phyloP scores from a whole-genome alignment of 2,329 filamentous ascomycete genomes.

The Talaromyces sp. region DNA sequence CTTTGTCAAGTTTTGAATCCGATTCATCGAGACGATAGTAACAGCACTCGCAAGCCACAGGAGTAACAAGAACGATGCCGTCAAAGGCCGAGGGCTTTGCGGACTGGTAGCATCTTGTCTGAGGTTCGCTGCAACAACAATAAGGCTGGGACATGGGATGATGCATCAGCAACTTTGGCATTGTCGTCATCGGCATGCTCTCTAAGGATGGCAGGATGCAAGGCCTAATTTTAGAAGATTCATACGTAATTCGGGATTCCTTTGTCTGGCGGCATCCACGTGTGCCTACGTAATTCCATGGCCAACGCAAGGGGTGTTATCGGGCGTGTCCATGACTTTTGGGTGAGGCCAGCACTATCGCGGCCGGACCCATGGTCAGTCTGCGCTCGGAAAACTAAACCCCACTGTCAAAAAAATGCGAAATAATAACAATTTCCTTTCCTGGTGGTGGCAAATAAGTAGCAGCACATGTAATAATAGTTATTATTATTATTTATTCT shows the following conservation, averaged over 20 bases:
- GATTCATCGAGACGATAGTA: background rate
- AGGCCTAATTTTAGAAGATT: background rate
- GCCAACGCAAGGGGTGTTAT: background rate
- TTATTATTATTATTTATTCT: background rate
- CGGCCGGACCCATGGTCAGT: background rate
- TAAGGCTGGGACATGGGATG: background rate
- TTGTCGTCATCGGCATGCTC: background rate
- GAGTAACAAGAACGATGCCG: background rate
- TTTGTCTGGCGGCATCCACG: background rate
- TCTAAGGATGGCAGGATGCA: background rate
- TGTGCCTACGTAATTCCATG: background rate
- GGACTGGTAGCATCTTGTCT: too few relatives aligned
- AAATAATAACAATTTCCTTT: background rate
- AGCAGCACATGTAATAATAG: background rate
- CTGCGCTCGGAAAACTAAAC: background rate
- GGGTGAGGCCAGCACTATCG: background rate
- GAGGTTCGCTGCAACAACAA: too few relatives aligned
- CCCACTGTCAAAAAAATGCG: background rate
- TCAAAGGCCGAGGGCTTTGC: background rate
- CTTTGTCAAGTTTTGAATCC: background rate
- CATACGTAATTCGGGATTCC: background rate
- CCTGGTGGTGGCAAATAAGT: background rate
- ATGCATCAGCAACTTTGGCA: background rate
- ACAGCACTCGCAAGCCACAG: background rate
- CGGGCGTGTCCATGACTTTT: background rate